Evolutionary conservation across 495 filamentous ascomycete genomes (phyloP).

Genomic region (Corynascus novoguineensis): DNA sequence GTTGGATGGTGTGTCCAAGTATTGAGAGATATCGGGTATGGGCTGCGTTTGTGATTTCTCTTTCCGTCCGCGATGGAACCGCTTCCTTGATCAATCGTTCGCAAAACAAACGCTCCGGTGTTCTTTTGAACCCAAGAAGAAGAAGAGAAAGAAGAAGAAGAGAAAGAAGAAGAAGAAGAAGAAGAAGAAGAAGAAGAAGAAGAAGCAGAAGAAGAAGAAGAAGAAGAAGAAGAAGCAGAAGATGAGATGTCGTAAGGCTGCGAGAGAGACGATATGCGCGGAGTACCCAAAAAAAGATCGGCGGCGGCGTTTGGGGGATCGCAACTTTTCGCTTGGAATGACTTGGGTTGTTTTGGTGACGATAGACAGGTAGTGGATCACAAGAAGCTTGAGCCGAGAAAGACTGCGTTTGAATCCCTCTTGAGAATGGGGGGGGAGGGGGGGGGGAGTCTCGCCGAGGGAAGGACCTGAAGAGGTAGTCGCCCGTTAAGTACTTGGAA

Average conservation of each 20-base stretch:
- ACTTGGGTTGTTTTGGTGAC: too few species aligned
- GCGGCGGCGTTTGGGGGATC: conserved; percentile 11
- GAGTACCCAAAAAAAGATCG: conserved; percentile 30
- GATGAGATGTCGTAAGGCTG: conserved; percentile 28
- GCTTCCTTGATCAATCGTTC: neutral
- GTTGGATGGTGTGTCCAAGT: neutral
- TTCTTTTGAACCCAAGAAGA: conserved; percentile 12
- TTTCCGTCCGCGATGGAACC: conserved; percentile 6
- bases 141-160: conserved; percentile 24
- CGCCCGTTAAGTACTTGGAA: too few species aligned
- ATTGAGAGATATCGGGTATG: neutral
- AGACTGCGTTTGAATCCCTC: neutral
- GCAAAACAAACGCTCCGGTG: conserved; percentile 22
- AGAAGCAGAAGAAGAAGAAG: too few species aligned
- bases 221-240: conserved; percentile 21
- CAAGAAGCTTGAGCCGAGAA: neutral
- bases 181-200: conserved; percentile 20
- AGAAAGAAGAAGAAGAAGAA: conserved; percentile 23
- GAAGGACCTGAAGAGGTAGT: too few species aligned
- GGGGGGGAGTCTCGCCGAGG: too few species aligned
- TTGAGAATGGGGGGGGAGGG: too few species aligned
- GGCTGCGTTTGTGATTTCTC: neutral
- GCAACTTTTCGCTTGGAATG: conserved; percentile 9
- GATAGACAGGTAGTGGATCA: neutral
- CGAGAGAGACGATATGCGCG: conserved; percentile 23